phyloP scores from a whole-genome alignment of 2,329 filamentous ascomycete species.

The Fusarium graminum region DNA sequence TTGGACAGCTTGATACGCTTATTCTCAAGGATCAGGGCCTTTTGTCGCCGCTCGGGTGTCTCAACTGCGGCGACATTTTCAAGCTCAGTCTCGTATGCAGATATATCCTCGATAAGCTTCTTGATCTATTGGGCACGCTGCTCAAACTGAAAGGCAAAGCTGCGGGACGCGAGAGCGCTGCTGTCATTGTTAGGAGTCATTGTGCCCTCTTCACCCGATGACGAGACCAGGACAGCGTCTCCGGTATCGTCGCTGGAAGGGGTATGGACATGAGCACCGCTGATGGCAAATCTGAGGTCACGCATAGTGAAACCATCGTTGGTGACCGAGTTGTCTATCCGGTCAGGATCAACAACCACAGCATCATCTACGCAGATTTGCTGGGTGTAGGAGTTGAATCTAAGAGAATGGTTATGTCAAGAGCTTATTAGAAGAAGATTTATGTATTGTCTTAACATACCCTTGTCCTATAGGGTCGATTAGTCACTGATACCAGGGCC shows the following conservation, averaged over 20 bases:
- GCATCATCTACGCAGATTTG: constrained; percentile 8
- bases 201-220: neutral
- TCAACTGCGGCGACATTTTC: neutral
- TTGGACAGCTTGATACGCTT: constrained; percentile 8
- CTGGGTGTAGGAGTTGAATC: constrained; percentile 9
- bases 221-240: neutral
- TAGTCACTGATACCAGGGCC: neutral
- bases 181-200: neutral
- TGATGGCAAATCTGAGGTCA: neutral
- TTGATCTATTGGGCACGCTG: constrained; percentile 4
- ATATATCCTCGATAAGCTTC: constrained; percentile 1
- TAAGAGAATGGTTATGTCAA: neutral
- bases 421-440: accelerated
- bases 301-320: constrained; percentile 12
- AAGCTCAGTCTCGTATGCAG: neutral
- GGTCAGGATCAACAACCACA: constrained; percentile 1
- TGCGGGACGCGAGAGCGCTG: neutral
- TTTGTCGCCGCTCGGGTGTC: constrained; percentile 1
- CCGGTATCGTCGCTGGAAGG: neutral
- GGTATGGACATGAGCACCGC: neutral
- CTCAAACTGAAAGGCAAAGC: constrained; percentile 6
- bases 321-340: neutral
- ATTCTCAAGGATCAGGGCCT: neutral
- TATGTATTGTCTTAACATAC: neutral
- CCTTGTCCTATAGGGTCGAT: neutral